Conservation (phyloP, 768 basidiomycete genomes). For the Auricularia heimuer region DNA sequence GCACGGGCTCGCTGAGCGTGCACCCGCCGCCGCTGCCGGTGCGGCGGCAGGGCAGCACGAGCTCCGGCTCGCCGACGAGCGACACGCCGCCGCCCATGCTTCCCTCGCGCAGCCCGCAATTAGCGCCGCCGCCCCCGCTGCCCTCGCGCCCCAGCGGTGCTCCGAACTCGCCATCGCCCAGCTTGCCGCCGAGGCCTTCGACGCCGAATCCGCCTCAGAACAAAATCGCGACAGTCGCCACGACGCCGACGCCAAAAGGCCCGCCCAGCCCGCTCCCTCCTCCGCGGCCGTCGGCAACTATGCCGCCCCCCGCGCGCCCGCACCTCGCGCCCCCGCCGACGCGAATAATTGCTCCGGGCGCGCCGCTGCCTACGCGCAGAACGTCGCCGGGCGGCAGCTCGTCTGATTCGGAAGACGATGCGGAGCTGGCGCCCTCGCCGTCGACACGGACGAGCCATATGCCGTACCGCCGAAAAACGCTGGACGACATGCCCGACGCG, state of each 20-base stretch:
- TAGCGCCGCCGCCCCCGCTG: constrained; percentile 17
- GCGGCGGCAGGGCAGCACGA: constrained; percentile 6
- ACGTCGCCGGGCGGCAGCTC: constrained; percentile 31
- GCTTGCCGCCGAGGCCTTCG: not conserved
- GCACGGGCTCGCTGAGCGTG: not conserved
- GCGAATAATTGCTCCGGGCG: constrained; percentile 57
- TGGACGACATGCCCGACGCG: constrained; percentile 44
- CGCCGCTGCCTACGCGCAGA: constrained; percentile 51
- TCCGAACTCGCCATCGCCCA: not conserved
- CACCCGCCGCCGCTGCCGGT: not conserved
- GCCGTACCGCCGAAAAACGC: not conserved
- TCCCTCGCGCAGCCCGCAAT: not conserved
- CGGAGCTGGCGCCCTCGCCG: constrained; percentile 32
- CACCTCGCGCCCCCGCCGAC: constrained; percentile 65
- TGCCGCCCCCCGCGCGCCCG: constrained; percentile 12
- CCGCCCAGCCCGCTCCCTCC: constrained; percentile 15
- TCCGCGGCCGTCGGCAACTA: constrained; percentile 15
- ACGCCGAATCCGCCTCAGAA: not conserved
- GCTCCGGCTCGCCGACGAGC: constrained; percentile 7
- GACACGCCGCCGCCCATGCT: not conserved
- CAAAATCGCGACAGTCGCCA: too few relatives aligned
- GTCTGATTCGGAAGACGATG: constrained; percentile 35
- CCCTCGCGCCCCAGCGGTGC: constrained; percentile 5
- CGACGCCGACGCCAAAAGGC: not conserved
- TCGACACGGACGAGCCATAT: constrained; percentile 27